These are phyloP conservation scores for Osmanthus fragrans DNA, from an alignment of 257 asterid species.

Conservation along the genomic window DNA sequence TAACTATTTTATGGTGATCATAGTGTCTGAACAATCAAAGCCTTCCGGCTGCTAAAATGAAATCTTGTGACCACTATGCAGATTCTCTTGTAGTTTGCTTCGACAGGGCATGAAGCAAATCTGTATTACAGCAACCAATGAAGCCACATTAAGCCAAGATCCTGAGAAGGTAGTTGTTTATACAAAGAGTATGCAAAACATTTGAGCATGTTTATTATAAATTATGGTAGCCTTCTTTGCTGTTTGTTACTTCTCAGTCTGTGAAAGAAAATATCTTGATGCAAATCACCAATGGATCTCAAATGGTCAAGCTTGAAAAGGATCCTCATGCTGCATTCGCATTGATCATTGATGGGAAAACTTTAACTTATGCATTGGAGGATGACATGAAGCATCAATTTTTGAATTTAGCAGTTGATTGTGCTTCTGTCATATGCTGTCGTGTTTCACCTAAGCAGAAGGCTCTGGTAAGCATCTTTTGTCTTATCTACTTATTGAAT, in stretches of 20 bases:
- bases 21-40: constrained; percentile 17
- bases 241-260: constrained; percentile 43
- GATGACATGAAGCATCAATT: constrained; percentile 79
- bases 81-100: constrained; percentile 96
- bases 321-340: constrained; percentile 98
- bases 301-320: constrained; percentile 81
- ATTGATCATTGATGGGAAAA: constrained; percentile 92
- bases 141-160: constrained; percentile 50
- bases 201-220: constrained; percentile 19
- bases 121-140: constrained; percentile 49
- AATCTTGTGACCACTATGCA: constrained; percentile 34
- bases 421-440: constrained; percentile 99
- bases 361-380: constrained; percentile 78
- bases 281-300: constrained; percentile 83
- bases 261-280: constrained; percentile 63
- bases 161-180: constrained; percentile 55
- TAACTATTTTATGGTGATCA: constrained; percentile 12
- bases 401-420: constrained; percentile 77
- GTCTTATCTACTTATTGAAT: constrained; percentile 15
- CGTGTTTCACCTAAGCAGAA: constrained; percentile 99
- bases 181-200: constrained; percentile 21
- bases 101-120: constrained; percentile 98
- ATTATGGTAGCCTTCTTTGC: constrained; percentile 20
- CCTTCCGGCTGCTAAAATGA: constrained; percentile 20
- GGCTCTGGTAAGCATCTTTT: constrained; percentile 67